These are phyloP conservation scores for Teunomyces aglyptinius DNA, from an alignment of 805 yeast genomes.

Conservation along the genomic window DNA sequence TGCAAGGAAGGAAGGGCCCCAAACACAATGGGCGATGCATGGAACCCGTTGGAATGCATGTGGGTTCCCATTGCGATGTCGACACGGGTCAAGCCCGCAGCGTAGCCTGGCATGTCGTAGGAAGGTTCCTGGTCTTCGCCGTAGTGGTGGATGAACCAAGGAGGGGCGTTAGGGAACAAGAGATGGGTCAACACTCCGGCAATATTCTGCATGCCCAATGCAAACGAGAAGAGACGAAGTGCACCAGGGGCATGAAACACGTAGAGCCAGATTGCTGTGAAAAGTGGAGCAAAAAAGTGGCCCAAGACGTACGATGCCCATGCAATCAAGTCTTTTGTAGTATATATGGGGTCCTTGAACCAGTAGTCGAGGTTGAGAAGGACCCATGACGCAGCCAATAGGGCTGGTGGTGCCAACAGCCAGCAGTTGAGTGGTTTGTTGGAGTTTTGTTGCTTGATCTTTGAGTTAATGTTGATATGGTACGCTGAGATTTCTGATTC, in stretches of 20 bases:
- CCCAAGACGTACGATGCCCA: constrained; percentile 63
- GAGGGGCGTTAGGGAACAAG: constrained; percentile 68
- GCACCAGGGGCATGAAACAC: constrained; percentile 69
- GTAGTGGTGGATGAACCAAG: constrained; percentile 65
- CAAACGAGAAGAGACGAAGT: constrained; percentile 49
- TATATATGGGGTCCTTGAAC: constrained; percentile 41
- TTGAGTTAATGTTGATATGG: constrained; percentile 7
- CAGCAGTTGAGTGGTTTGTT: constrained; percentile 20
- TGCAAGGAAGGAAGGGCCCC: constrained; percentile 65
- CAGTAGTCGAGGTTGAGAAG: constrained; percentile 46
- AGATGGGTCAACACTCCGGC: constrained; percentile 61
- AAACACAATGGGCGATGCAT: constrained; percentile 65
- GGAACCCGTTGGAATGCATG: constrained; percentile 60
- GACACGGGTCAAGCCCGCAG: constrained; percentile 69
- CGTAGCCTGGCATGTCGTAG: constrained; percentile 65
- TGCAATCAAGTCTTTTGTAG: constrained; percentile 52
- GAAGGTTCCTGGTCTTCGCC: constrained; percentile 56
- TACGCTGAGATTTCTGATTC: constrained; percentile 3
- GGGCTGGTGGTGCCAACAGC: constrained; percentile 33
- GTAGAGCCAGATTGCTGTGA: constrained; percentile 61
- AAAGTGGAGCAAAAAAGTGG: constrained; percentile 59
- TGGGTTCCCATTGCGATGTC: constrained; percentile 63
- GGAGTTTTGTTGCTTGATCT: not conserved
- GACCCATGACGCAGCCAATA: constrained; percentile 48
- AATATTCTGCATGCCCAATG: constrained; percentile 60